A percentile compares a stretch with the other conserved stretches of the same genome.
Evolutionary conservation across 2,329 filamentous ascomycete species (phyloP).

Genomic region (Venturia aucupariae): DNA sequence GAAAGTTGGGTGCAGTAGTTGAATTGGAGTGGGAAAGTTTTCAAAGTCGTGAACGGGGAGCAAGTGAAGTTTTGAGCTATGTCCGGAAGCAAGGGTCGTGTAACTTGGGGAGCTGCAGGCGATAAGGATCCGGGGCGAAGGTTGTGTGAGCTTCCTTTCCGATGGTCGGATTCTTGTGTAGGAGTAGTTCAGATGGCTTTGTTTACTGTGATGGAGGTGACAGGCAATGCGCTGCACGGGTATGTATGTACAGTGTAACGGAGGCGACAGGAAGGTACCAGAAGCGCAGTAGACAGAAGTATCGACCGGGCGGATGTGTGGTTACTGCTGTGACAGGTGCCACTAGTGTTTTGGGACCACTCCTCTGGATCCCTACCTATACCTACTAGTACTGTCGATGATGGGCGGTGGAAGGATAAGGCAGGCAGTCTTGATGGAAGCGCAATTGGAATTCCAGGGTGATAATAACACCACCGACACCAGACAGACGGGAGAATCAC

Average conservation of each 20-base stretch:
- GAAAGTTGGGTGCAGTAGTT: background rate
- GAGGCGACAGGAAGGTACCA: background rate
- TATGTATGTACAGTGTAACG: background rate
- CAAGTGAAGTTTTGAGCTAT: background rate
- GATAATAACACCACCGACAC: background rate
- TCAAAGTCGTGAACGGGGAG: background rate
- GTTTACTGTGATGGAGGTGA: background rate
- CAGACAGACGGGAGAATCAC: background rate
- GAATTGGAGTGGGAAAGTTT: background rate
- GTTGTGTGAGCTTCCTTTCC: constrained; percentile 1
- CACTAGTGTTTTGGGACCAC: background rate
- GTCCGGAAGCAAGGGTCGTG: background rate
- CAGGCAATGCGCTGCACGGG: constrained; percentile 1
- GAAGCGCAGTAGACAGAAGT: background rate
- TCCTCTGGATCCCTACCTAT: background rate
- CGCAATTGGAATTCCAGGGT: background rate
- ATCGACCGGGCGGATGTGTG: background rate
- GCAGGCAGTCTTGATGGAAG: background rate
- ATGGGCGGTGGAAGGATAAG: background rate
- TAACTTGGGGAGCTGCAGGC: background rate
- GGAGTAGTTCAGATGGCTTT: no score
- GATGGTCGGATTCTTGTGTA: background rate
- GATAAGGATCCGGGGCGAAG: background rate
- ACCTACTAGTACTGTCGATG: no score
- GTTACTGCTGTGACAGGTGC: background rate